phyloP scores from a whole-genome alignment of 305 asterid species.

The Fraxinus paxiana region DNA sequence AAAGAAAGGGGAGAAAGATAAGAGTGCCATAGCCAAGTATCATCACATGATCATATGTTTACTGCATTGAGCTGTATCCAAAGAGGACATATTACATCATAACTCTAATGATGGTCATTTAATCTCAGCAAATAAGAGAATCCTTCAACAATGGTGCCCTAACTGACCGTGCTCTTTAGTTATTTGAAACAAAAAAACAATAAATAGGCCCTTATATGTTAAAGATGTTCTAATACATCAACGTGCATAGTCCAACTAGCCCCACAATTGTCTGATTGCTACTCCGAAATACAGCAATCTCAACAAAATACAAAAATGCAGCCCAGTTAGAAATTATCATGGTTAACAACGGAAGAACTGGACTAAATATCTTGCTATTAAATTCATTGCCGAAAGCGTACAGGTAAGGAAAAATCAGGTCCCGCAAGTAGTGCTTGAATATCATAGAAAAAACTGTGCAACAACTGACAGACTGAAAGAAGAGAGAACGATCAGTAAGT shows the following conservation, averaged over 20 bases:
- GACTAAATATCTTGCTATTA: neutral
- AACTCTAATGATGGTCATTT: neutral
- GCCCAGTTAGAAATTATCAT: neutral
- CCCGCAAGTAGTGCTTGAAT: neutral
- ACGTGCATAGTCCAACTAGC: neutral
- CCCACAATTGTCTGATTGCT: neutral
- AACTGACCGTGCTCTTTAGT: neutral
- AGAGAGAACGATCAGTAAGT: neutral
- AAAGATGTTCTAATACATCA: neutral
- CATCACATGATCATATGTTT: neutral
- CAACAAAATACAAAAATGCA: neutral
- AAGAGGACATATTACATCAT: neutral
- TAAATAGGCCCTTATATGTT: neutral
- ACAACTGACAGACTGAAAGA: neutral
- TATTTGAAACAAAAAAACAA: neutral
- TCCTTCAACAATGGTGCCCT: neutral
- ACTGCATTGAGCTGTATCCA: neutral
- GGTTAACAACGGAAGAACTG: neutral
- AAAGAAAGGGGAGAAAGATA: constrained; percentile 1
- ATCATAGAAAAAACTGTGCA: neutral
- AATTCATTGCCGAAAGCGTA: neutral
- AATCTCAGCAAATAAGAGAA: neutral
- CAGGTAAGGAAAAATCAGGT: neutral
- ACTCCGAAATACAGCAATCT: neutral
- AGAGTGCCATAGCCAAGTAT: constrained; percentile 9